These are phyloP conservation scores for Manihot esculenta DNA, from an alignment of 441 rosid genomes.

Conservation along the genomic window DNA sequence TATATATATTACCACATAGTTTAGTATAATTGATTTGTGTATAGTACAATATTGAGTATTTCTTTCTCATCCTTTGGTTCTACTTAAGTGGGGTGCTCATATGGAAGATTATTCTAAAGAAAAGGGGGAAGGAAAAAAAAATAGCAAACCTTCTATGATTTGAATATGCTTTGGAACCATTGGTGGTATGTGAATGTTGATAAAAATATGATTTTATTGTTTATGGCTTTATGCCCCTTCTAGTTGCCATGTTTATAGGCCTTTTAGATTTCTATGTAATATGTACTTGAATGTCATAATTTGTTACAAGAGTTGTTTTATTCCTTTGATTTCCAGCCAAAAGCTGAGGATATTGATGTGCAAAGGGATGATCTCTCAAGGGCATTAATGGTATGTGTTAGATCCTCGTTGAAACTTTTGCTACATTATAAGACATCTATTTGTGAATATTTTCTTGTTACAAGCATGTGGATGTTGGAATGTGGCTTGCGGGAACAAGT, in stretches of 20 bases:
- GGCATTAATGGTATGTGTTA: conserved; percentile 63
- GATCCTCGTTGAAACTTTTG: conserved; percentile 15
- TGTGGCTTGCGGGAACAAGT: too few species aligned
- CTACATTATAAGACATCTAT: conserved; percentile 3
- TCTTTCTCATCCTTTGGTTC: too few species aligned
- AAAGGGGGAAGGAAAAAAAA: neutral
- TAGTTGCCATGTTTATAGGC: conserved; percentile 6
- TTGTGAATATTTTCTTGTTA: neutral
- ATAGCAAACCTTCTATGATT: neutral
- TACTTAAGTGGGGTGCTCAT: too few species aligned
- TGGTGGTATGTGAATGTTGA: neutral
- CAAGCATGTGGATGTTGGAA: neutral
- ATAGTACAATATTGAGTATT: too few species aligned
- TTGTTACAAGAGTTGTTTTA: conserved; percentile 19
- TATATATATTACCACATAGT: too few species aligned
- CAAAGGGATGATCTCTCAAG: conserved; percentile 76
- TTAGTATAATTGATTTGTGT: too few species aligned
- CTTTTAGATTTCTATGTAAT: neutral
- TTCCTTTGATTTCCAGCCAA: conserved; percentile 44
- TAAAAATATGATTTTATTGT: neutral
- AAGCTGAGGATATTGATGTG: conserved; percentile 50
- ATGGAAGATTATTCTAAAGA: neutral
- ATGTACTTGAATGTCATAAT: conserved; percentile 17
- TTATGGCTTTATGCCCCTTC: conserved; percentile 6
- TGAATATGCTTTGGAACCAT: neutral